phyloP scores from a whole-genome alignment of 192 early-diverging fungal species.

The Podila verticillata region DNA sequence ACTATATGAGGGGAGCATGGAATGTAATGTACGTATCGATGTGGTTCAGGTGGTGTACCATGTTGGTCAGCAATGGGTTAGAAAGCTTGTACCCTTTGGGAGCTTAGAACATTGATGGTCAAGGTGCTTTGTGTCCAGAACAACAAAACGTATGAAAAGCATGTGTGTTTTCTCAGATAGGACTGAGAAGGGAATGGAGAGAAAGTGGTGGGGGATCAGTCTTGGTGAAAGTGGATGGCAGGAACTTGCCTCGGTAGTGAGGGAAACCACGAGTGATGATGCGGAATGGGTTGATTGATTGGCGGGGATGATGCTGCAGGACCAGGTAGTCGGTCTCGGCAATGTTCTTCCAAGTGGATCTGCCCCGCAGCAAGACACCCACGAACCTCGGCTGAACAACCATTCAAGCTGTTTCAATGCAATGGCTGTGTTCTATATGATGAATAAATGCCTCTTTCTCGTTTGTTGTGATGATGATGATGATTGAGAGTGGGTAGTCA shows the following conservation, averaged over 20 bases:
- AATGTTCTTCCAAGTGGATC: constrained; percentile 39
- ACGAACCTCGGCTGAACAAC: constrained; percentile 42
- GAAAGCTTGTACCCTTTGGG: neutral
- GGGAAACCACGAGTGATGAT: constrained; percentile 52
- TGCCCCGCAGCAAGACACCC: constrained; percentile 31
- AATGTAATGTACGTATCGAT: too few species aligned
- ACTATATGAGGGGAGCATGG: constrained; percentile 11
- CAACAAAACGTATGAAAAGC: too few species aligned
- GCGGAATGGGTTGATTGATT: constrained; percentile 13
- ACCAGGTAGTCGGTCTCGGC: constrained; percentile 45
- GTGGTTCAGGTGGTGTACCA: too few species aligned
- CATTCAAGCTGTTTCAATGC: constrained; percentile 11
- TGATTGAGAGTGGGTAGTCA: too few species aligned
- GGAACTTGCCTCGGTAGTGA: constrained; percentile 42
- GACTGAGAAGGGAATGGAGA: too few species aligned
- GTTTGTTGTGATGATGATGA: too few species aligned
- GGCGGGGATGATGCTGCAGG: constrained; percentile 43
- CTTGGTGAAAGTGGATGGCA: too few species aligned
- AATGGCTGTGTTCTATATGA: too few species aligned
- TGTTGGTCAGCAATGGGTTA: too few species aligned
- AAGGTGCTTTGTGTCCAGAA: neutral
- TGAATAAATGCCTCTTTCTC: too few species aligned
- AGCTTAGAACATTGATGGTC: too few species aligned
- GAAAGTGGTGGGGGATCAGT: too few species aligned
- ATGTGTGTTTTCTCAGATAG: neutral